A percentile compares a stretch with the other conserved stretches of the same genome.
phyloP scores from a whole-genome alignment of 2,329 filamentous ascomycete genomes.

The Reticulascus tulasneorum region DNA sequence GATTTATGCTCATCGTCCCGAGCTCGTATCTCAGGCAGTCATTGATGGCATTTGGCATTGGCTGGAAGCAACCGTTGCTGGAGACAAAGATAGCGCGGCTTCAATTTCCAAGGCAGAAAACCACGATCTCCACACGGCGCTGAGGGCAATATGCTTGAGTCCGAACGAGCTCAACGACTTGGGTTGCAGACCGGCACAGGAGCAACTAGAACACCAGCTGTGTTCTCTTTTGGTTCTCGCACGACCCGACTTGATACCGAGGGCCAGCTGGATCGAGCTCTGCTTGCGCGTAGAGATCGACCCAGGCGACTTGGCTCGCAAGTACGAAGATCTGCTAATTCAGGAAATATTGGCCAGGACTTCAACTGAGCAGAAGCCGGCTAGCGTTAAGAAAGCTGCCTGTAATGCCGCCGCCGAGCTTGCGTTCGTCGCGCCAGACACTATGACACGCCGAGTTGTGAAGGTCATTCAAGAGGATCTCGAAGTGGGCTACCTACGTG shows the following conservation, averaged over 20 bases:
- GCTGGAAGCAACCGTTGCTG: conserved; percentile 61
- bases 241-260: conserved; percentile 71
- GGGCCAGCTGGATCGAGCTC: conserved; percentile 81
- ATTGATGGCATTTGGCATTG: conserved; percentile 76
- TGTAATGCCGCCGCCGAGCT: conserved; percentile 85
- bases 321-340: conserved; percentile 61
- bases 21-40: conserved; percentile 57
- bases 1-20: conserved; percentile 59
- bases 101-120: conserved; percentile 60
- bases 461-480: conserved; percentile 72
- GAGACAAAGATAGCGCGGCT: conserved; percentile 76
- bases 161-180: conserved; percentile 48
- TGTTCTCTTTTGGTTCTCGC: conserved; percentile 74
- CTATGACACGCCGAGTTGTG: conserved; percentile 72
- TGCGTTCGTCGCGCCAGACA: conserved; percentile 86
- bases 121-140: conserved; percentile 56
- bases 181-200: too few species aligned
- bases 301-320: conserved; percentile 70
- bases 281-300: conserved; percentile 78
- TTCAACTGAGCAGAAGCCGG: conserved; percentile 41
- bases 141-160: conserved; percentile 61
- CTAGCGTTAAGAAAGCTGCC: conserved; percentile 60
- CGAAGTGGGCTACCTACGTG: conserved; percentile 62
- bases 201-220: conserved; percentile 60
- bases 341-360: conserved; percentile 57